phyloP scores from a whole-genome alignment of 805 yeast species.

The Candida pseudoglaebosa region DNA sequence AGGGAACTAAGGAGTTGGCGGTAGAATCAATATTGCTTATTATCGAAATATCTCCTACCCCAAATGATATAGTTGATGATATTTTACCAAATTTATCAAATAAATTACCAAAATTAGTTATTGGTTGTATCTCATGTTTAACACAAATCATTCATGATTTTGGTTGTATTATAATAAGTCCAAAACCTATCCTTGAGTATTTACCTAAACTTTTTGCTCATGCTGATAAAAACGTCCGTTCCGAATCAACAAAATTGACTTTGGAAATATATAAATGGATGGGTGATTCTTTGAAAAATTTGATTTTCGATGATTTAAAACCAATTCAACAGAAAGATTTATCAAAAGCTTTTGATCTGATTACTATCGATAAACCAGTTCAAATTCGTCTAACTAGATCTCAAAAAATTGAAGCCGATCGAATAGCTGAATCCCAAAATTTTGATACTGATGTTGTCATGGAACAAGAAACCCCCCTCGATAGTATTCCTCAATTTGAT shows the following conservation, averaged over 20 bases:
- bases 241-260: conserved; percentile 66
- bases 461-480: no score
- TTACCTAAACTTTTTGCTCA: conserved; percentile 74
- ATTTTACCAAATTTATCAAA: conserved; percentile 59
- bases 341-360: conserved; percentile 58
- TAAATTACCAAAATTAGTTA: conserved; percentile 72
- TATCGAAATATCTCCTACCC: conserved; percentile 57
- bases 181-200: conserved; percentile 51
- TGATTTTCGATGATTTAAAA: conserved; percentile 68
- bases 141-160: conserved; percentile 51
- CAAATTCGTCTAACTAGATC: conserved; percentile 55
- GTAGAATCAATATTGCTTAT: conserved; percentile 58
- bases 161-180: conserved; percentile 61
- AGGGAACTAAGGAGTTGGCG: conserved; percentile 66
- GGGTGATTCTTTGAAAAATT: conserved; percentile 56
- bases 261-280: conserved; percentile 72
- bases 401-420: conserved; percentile 15
- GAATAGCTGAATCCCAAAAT: conserved; percentile 11
- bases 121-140: conserved; percentile 59
- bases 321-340: conserved; percentile 91
- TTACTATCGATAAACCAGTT: conserved; percentile 34
- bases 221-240: conserved; percentile 82
- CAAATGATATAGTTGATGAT: conserved; percentile 64
- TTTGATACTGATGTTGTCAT: conserved; percentile 28
- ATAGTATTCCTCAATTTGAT: conserved; percentile 36